Evolutionary conservation across 768 basidiomycete species (phyloP).

Genomic region (Scleroderma citrinum): DNA sequence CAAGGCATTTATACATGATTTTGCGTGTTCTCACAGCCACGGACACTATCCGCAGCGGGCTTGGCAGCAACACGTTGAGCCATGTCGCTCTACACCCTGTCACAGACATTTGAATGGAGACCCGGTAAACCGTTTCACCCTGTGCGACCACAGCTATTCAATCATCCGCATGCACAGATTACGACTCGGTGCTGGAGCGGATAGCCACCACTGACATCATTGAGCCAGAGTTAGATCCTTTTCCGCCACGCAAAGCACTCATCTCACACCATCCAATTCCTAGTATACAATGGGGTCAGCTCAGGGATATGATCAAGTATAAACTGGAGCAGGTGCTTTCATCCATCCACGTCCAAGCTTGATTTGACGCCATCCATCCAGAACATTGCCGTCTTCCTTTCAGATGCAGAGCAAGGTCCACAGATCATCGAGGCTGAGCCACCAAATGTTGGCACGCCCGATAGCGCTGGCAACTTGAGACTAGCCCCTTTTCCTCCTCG

Average conservation of each 20-base stretch:
- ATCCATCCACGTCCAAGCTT: neutral
- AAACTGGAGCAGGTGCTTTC: constrained; percentile 57
- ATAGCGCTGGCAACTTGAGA: constrained; percentile 52
- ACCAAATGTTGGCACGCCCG: constrained; percentile 23
- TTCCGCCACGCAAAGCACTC: constrained; percentile 4
- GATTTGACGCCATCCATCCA: constrained; percentile 16
- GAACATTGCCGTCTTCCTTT: constrained; percentile 48
- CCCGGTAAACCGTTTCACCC: constrained; percentile 35
- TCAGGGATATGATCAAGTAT: constrained; percentile 68
- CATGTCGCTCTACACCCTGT: constrained; percentile 1
- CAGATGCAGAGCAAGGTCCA: constrained; percentile 27
- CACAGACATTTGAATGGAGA: constrained; percentile 42
- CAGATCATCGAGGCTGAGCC: constrained; percentile 36
- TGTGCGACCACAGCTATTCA: constrained; percentile 1
- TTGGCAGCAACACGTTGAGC: no score
- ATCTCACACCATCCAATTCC: constrained; percentile 6
- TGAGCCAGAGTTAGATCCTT: constrained; percentile 39
- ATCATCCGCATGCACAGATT: constrained; percentile 36
- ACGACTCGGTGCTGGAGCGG: constrained; percentile 51
- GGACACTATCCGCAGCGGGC: no score
- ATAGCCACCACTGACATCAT: constrained; percentile 62
- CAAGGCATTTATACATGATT: no score
- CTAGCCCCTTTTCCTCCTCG: constrained; percentile 70
- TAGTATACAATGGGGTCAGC: constrained; percentile 64
- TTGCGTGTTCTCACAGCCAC: neutral